Conservation (phyloP, 2,329 filamentous ascomycete genomes). For the Trichoderma gracile region DNA sequence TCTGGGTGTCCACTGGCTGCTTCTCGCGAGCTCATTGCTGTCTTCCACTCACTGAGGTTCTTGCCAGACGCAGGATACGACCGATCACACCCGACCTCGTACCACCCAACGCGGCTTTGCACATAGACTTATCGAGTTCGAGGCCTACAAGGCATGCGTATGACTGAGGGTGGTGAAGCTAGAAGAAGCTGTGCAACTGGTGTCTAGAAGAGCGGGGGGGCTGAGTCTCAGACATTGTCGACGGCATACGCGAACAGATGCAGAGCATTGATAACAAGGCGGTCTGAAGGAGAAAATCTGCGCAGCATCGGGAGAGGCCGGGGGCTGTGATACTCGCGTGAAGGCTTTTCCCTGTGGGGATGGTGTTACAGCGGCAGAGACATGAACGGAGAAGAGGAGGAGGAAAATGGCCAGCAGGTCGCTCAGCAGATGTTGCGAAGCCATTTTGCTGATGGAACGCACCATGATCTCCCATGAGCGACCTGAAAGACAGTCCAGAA, state of each 20-base stretch:
- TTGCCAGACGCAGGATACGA: not conserved
- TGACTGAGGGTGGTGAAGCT: not conserved
- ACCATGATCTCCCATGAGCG: not conserved
- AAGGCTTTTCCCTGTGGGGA: not conserved
- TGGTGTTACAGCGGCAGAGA: not conserved
- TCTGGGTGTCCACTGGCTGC: not conserved
- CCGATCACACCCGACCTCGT: not conserved
- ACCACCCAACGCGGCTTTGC: not conserved
- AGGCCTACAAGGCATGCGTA: not conserved
- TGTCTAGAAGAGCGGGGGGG: not conserved
- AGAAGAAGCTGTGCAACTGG: not conserved
- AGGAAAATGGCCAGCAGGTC: not conserved
- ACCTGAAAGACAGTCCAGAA: not conserved
- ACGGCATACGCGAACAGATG: not conserved
- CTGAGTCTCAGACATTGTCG: not conserved
- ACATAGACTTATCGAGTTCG: not conserved
- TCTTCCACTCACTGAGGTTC: not conserved
- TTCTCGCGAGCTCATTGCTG: not conserved
- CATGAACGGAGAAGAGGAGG: not conserved
- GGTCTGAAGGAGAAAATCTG: not conserved
- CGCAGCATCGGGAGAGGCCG: not conserved
- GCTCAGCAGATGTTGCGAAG: not conserved
- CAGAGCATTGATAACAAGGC: not conserved
- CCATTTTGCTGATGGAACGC: not conserved
- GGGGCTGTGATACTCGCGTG: not conserved